Evolutionary conservation across 768 basidiomycete genomes (phyloP).

Genomic region (Cystobasidium tubakii): DNA sequence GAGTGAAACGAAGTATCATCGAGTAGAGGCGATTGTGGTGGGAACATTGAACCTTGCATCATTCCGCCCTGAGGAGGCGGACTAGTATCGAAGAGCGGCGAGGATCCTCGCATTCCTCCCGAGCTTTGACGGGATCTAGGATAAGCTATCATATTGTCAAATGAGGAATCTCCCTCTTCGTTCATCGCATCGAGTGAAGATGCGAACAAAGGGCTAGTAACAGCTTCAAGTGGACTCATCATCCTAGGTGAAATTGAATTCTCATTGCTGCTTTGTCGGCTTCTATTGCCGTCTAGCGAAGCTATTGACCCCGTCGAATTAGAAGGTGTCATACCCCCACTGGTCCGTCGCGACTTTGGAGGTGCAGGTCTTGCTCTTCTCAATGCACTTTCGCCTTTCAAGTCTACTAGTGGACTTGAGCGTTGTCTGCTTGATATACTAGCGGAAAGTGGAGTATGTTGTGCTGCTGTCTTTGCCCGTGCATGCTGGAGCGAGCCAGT

Average conservation of each 20-base stretch:
- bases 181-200: conserved; percentile 9
- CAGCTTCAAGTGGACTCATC: conserved; percentile 23
- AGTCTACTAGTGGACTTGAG: conserved; percentile 12
- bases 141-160: not conserved
- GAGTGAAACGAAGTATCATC: conserved; percentile 23
- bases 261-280: conserved; percentile 25
- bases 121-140: conserved; percentile 11
- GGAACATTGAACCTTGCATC: conserved; percentile 13
- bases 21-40: conserved; percentile 12
- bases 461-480: not conserved
- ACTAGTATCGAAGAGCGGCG: conserved; percentile 17
- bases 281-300: not conserved
- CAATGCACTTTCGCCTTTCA: not conserved
- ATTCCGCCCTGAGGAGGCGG: not conserved
- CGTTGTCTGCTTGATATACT: conserved; percentile 22
- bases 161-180: not conserved
- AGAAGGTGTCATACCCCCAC: not conserved
- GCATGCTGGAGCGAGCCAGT: not conserved
- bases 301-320: not conserved
- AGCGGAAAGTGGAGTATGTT: conserved; percentile 19
- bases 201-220: conserved; percentile 1
- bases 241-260: not conserved
- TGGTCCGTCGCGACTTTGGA: conserved; percentile 19
- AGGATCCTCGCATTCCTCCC: not conserved
- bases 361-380: conserved; percentile 29